phyloP scores from a whole-genome alignment of 176 grass and related monocot genomes.

The Phragmites australis region DNA sequence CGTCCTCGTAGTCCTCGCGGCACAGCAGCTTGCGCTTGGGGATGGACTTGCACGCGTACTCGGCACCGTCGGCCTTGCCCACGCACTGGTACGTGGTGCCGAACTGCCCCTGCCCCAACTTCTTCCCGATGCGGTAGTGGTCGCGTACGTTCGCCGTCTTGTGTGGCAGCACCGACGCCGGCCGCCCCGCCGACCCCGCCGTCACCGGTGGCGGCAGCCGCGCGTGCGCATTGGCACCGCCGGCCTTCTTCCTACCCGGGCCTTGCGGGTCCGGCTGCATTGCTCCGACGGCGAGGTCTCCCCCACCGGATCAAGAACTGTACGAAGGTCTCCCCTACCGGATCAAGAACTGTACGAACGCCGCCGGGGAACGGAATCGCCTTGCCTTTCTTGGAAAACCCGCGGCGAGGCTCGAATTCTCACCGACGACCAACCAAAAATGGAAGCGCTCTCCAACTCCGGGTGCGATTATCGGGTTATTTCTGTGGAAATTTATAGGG shows the following conservation, averaged over 20 bases:
- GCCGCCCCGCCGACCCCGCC: slow-evolving; percentile 35
- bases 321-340: background rate
- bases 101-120: slow-evolving; percentile 96
- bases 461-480: background rate
- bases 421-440: slow-evolving; percentile 19
- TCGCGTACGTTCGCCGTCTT: slow-evolving; percentile 85
- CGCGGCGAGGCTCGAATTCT: slow-evolving; percentile 6
- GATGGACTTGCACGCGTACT: slow-evolving; percentile 97
- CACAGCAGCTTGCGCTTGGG: slow-evolving; percentile 96
- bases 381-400: slow-evolving; percentile 19
- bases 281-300: background rate
- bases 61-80: slow-evolving; percentile 57
- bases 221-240: slow-evolving; percentile 33
- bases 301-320: slow-evolving; percentile 39
- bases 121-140: slow-evolving; percentile 91
- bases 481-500: slow-evolving; percentile 14
- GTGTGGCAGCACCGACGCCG: slow-evolving; percentile 75
- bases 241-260: slow-evolving; percentile 34
- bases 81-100: slow-evolving; percentile 95
- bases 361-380: too few species aligned
- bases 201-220: slow-evolving; percentile 48
- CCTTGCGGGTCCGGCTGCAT: slow-evolving; percentile 64
- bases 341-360: slow-evolving; percentile 34
- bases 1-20: slow-evolving; percentile 94
- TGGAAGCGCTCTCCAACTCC: slow-evolving; percentile 7